These are phyloP conservation scores for Neurospora tetrasperma DNA, from an alignment of 495 filamentous ascomycete genomes.

Conservation along the genomic window DNA sequence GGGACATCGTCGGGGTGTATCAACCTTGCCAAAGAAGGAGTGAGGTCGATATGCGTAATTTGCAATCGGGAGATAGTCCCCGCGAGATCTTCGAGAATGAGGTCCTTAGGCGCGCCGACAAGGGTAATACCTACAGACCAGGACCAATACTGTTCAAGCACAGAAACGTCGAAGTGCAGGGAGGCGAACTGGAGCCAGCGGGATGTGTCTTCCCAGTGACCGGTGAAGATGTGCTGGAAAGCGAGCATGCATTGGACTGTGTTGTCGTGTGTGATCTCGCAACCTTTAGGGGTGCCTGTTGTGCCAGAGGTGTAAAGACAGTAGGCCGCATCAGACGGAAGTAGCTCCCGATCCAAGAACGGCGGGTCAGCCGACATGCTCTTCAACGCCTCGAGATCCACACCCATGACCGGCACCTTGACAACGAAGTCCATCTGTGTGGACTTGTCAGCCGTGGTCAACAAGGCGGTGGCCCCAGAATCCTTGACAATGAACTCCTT, in stretches of 20 bases:
- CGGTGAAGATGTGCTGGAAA: conserved; percentile 57
- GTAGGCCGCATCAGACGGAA: conserved; percentile 48
- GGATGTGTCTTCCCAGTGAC: conserved; percentile 57
- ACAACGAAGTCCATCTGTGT: conserved; percentile 20
- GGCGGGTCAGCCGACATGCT: conserved; percentile 14
- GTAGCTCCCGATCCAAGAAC: conserved; percentile 15
- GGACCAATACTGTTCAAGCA: conserved; percentile 81
- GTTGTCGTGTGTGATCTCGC: conserved; percentile 64
- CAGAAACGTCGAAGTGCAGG: conserved; percentile 81
- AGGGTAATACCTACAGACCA: conserved; percentile 79
- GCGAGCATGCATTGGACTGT: conserved; percentile 66
- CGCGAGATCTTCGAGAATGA: conserved; percentile 68
- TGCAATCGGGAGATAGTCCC: conserved; percentile 54
- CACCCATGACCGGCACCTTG: conserved; percentile 25
- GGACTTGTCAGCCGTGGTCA: conserved; percentile 29
- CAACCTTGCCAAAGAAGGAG: conserved; percentile 53
- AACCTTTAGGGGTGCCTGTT: conserved; percentile 72
- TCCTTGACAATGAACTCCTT: conserved; percentile 58
- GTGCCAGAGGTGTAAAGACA: conserved; percentile 78
- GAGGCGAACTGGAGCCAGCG: conserved; percentile 82
- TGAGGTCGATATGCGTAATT: conserved; percentile 83
- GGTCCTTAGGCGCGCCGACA: conserved; percentile 63
- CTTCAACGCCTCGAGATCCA: conserved; percentile 26
- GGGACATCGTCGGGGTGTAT: conserved; percentile 59
- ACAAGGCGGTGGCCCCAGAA: conserved; percentile 42